A percentile compares a stretch with the other conserved stretches of the same genome.
Conservation (phyloP, 768 basidiomycete genomes). For the Nidula microcarpa region DNA sequence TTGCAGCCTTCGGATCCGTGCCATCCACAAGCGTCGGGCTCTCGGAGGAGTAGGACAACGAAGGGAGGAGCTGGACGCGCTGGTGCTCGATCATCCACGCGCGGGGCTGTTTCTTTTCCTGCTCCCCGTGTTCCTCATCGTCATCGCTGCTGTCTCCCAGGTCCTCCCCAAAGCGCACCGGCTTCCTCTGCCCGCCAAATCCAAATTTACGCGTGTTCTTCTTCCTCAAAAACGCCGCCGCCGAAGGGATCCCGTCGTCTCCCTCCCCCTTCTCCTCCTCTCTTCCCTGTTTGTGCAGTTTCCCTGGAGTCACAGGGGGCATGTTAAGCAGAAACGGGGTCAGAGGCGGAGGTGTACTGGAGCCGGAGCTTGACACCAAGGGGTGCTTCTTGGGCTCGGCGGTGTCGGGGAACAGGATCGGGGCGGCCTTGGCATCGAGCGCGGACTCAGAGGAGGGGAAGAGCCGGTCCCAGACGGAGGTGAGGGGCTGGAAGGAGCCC, state of each 20-base stretch:
- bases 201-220: not conserved
- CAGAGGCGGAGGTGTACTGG: constrained; percentile 7
- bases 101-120: not conserved
- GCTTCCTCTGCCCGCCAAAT: not conserved
- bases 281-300: not conserved
- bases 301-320: not conserved
- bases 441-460: constrained; percentile 23
- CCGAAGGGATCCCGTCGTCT: no score
- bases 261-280: not conserved
- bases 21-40: not conserved
- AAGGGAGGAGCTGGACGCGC: not conserved
- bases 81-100: not conserved
- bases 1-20: constrained; percentile 3
- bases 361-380: not conserved
- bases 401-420: constrained; percentile 8
- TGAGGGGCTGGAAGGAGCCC: constrained; percentile 53
- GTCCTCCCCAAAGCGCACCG: not conserved
- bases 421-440: constrained; percentile 6
- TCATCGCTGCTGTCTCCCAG: not conserved
- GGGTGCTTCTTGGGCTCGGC: constrained; percentile 9
- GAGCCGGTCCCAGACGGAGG: constrained; percentile 50
- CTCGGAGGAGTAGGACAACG: not conserved
- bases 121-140: not conserved
- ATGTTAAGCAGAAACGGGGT: constrained; percentile 2
- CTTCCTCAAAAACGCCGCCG: not conserved